phyloP scores from a whole-genome alignment of 352 stramenopile genomes.

The Pythium aquatile region DNA sequence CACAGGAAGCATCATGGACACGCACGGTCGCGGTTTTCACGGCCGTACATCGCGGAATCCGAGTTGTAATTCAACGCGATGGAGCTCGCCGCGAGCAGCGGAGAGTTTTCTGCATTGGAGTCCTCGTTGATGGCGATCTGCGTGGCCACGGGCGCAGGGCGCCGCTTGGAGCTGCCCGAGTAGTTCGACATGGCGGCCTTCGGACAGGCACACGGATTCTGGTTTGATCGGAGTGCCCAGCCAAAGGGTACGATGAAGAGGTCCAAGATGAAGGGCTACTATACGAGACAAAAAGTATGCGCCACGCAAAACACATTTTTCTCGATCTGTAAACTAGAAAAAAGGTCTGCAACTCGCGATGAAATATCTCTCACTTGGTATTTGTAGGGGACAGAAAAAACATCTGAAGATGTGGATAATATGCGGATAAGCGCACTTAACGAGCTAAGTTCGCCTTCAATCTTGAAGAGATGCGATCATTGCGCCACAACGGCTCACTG shows the following conservation, averaged over 20 bases:
- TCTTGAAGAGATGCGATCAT: constrained; percentile 1
- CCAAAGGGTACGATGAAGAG: not conserved
- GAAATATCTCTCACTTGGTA: not conserved
- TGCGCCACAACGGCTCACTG: not conserved
- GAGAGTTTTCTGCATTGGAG: constrained; percentile 37
- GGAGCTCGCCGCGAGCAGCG: constrained; percentile 43
- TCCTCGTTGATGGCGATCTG: constrained; percentile 20
- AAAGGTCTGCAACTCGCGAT: not conserved
- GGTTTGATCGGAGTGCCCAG: not conserved
- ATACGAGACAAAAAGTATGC: not conserved
- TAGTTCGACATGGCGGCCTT: constrained; percentile 1
- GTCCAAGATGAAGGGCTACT: not conserved
- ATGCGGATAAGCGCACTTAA: not conserved
- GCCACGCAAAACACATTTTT: not conserved
- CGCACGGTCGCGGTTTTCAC: constrained; percentile 16
- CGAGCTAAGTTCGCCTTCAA: not conserved
- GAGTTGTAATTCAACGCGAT: constrained; percentile 86
- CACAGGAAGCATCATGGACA: not conserved
- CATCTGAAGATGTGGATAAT: not conserved
- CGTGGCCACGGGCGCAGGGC: constrained; percentile 21
- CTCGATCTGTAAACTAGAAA: not conserved
- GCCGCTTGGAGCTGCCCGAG: constrained; percentile 10
- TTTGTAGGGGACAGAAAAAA: not conserved
- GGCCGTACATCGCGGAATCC: constrained; percentile 74
- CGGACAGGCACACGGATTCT: not conserved